Percentiles rank a stretch among this genome's conserved stretches.
Conservation (phyloP, 2,329 filamentous ascomycete species). For the Claviceps digitariae region DNA sequence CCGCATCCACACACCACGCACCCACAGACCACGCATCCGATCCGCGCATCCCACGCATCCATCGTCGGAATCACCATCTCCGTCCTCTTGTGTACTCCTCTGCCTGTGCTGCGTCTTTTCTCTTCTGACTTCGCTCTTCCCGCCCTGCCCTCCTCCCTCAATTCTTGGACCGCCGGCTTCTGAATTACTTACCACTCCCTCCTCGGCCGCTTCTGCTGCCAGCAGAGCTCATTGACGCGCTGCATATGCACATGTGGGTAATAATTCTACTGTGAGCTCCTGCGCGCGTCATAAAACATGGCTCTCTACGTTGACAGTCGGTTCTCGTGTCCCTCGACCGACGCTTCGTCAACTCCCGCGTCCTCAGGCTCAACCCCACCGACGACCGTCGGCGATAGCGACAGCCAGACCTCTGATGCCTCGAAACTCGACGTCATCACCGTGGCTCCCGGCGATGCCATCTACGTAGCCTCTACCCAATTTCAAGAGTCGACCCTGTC, state of each 20-base stretch:
- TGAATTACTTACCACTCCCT: too few species aligned
- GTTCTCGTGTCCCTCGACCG: slow-evolving; percentile 19
- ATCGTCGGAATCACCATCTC: neutral
- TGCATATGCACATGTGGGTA: neutral
- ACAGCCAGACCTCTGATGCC: slow-evolving; percentile 38
- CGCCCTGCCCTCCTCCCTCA: neutral
- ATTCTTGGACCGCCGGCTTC: neutral
- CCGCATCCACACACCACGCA: neutral
- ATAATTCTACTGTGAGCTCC: neutral
- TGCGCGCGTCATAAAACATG: slow-evolving; percentile 11
- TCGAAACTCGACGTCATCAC: slow-evolving; percentile 25
- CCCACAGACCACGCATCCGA: neutral
- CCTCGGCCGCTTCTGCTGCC: slow-evolving; percentile 5
- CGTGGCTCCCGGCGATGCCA: slow-evolving; percentile 15
- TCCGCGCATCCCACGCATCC: neutral
- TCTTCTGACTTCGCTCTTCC: neutral
- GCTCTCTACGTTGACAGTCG: slow-evolving; percentile 21
- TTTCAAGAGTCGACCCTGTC: slow-evolving; percentile 15
- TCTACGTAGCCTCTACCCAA: slow-evolving; percentile 9
- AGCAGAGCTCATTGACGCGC: slow-evolving; percentile 4
- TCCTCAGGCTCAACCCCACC: slow-evolving; percentile 50
- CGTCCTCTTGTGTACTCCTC: neutral
- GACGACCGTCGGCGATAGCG: slow-evolving; percentile 50
- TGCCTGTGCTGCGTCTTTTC: neutral
- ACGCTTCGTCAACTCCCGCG: slow-evolving; percentile 37